phyloP scores from a whole-genome alignment of 345 rosid species.

The Salix brachista region DNA sequence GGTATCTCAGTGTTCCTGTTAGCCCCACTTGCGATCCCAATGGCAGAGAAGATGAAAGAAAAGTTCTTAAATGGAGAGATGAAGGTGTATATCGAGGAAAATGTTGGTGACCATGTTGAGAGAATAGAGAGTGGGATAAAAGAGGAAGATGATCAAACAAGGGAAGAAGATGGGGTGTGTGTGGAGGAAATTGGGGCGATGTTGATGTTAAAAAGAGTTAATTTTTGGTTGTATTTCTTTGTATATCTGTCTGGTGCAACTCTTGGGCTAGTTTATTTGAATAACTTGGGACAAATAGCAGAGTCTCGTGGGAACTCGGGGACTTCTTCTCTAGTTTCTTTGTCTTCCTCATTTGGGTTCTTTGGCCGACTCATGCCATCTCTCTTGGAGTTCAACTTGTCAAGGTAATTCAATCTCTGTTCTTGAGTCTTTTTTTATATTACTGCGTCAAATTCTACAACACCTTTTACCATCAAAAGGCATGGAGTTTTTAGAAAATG shows the following conservation, averaged over 20 bases:
- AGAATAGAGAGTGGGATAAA: background rate
- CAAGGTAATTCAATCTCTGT: slow-evolving; percentile 41
- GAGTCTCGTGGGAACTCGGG: slow-evolving; percentile 65
- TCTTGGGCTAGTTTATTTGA: slow-evolving; percentile 66
- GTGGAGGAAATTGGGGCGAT: slow-evolving; percentile 68
- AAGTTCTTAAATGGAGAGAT: slow-evolving; percentile 13
- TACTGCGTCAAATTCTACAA: background rate
- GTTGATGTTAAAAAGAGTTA: slow-evolving; percentile 48
- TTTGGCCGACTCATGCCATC: slow-evolving; percentile 94
- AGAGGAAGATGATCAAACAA: slow-evolving; percentile 3
- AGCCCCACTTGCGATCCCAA: slow-evolving; percentile 51
- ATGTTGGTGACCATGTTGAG: background rate
- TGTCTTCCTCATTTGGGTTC: slow-evolving; percentile 80
- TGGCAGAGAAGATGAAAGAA: slow-evolving; percentile 16
- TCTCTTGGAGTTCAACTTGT: slow-evolving; percentile 51
- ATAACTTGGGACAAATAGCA: slow-evolving; percentile 88
- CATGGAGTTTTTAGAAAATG: too few species aligned
- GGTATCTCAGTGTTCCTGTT: slow-evolving; percentile 46
- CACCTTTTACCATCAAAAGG: too few species aligned
- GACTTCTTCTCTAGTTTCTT: slow-evolving; percentile 53
- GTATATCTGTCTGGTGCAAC: slow-evolving; percentile 82
- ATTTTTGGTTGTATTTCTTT: slow-evolving; percentile 75
- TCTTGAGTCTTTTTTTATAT: background rate
- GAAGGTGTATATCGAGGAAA: slow-evolving; percentile 28
- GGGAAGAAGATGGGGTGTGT: slow-evolving; percentile 11